A percentile compares a stretch with the other conserved stretches of the same genome.
Evolutionary conservation across 2,329 filamentous ascomycete genomes (phyloP).

Genomic region (Exutisphaerella laricina): DNA sequence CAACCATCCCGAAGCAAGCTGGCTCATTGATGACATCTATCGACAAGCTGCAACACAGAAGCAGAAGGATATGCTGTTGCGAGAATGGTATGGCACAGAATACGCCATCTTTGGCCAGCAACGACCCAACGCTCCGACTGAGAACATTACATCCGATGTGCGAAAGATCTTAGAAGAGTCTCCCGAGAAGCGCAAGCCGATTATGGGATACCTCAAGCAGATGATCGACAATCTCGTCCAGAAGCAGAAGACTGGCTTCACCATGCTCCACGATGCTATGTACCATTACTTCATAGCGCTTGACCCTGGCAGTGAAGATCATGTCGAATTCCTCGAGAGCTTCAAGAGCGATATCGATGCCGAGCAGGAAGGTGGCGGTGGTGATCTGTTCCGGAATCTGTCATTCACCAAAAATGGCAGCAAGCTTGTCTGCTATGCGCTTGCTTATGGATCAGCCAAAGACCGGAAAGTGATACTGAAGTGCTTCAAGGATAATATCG

Average conservation of each 20-base stretch:
- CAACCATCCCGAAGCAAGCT: slow-evolving; percentile 91
- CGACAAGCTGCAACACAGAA: slow-evolving; percentile 76
- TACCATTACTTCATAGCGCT: slow-evolving; percentile 87
- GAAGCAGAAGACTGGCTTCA: slow-evolving; percentile 95
- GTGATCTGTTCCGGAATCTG: slow-evolving; percentile 88
- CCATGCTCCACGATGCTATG: slow-evolving; percentile 97
- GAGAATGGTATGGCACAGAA: slow-evolving; percentile 95
- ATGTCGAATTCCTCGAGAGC: slow-evolving; percentile 80
- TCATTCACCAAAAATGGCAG: slow-evolving; percentile 90
- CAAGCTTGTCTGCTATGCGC: slow-evolving; percentile 69
- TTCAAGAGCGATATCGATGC: slow-evolving; percentile 81
- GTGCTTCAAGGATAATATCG: slow-evolving; percentile 83
- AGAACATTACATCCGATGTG: slow-evolving; percentile 56
- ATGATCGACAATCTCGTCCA: slow-evolving; percentile 90
- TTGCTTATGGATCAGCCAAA: slow-evolving; percentile 84
- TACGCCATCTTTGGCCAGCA: slow-evolving; percentile 74
- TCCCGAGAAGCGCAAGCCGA: slow-evolving; percentile 79
- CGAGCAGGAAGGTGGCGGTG: slow-evolving; percentile 50
- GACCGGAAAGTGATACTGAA: slow-evolving; percentile 85
- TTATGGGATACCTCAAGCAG: slow-evolving; percentile 78
- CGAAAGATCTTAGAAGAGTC: slow-evolving; percentile 66
- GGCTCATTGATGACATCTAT: slow-evolving; percentile 98
- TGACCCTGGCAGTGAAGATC: slow-evolving; percentile 70
- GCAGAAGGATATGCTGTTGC: slow-evolving; percentile 77
- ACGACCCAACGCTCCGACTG: slow-evolving; percentile 35